A percentile compares a stretch with the other conserved stretches of the same genome.
phyloP scores from a whole-genome alignment of 768 basidiomycete genomes.

The Ephemerocybe angulata region DNA sequence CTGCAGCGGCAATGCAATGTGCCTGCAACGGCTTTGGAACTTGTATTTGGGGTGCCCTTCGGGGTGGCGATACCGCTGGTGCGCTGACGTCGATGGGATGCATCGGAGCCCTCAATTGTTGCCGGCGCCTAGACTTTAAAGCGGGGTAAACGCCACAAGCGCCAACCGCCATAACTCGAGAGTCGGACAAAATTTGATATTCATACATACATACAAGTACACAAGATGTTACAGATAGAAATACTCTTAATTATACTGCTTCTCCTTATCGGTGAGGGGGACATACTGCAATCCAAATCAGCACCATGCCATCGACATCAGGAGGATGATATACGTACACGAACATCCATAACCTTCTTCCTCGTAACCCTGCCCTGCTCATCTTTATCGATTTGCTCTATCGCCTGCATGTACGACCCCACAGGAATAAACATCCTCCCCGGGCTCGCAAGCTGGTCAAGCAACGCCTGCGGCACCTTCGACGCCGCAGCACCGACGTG shows the following conservation, averaged over 20 bases:
- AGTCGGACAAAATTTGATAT: no score
- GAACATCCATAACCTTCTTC: conserved; percentile 74
- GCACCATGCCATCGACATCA: conserved; percentile 10
- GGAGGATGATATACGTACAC: conserved; percentile 43
- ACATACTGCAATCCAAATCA: conserved; percentile 10
- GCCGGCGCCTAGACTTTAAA: no score
- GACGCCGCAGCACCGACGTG: conserved; percentile 95
- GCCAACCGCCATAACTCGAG: no score
- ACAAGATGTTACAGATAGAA: background rate
- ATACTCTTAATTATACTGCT: conserved; percentile 6
- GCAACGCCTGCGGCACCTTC: conserved; percentile 58
- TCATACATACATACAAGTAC: no score
- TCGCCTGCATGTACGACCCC: conserved; percentile 55
- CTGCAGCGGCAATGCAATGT: no score
- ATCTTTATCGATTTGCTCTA: conserved; percentile 81
- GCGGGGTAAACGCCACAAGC: no score
- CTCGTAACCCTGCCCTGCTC: conserved; percentile 59
- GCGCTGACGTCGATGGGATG: no score
- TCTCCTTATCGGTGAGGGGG: conserved; percentile 15
- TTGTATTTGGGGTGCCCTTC: no score
- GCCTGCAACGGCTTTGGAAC: no score
- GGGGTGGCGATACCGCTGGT: no score
- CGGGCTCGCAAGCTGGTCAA: conserved; percentile 74
- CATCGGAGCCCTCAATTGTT: no score
- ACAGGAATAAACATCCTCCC: conserved; percentile 94